Evolutionary conservation across 257 asterid species (phyloP).

Genomic region (Galeopsis tetrahit): DNA sequence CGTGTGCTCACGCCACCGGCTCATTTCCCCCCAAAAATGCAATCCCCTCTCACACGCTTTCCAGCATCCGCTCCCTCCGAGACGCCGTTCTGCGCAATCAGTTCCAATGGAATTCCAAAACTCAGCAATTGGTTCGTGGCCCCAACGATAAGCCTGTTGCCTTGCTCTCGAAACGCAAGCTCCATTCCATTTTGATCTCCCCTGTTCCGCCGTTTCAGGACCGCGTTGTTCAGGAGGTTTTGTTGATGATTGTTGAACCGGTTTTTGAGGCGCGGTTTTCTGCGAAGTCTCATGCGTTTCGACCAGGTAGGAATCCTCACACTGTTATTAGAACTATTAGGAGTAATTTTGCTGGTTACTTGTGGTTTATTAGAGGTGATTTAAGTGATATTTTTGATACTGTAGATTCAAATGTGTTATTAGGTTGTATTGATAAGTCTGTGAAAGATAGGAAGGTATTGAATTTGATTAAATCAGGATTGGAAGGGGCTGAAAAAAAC

Average conservation of each 20-base stretch:
- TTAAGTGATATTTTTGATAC: constrained; percentile 56
- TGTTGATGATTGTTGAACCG: constrained; percentile 82
- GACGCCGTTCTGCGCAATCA: constrained; percentile 63
- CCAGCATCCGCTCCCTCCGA: constrained; percentile 62
- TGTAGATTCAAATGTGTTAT: constrained; percentile 50
- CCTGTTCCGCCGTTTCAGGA: constrained; percentile 70
- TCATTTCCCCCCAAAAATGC: constrained; percentile 84
- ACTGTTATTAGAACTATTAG: constrained; percentile 88
- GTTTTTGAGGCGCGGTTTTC: constrained; percentile 81
- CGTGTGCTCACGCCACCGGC: constrained; percentile 86
- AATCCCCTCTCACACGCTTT: constrained; percentile 57
- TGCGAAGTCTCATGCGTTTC: constrained; percentile 76
- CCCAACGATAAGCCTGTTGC: constrained; percentile 66
- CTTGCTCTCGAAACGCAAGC: constrained; percentile 60
- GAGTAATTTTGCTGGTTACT: constrained; percentile 92
- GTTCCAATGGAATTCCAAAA: constrained; percentile 70
- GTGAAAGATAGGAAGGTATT: constrained; percentile 77
- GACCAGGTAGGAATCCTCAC: constrained; percentile 94
- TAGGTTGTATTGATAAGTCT: constrained; percentile 57
- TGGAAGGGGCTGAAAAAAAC: constrained; percentile 41
- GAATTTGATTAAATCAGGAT: constrained; percentile 71
- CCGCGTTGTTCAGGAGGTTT: constrained; percentile 80
- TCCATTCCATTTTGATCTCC: constrained; percentile 56
- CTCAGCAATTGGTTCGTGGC: constrained; percentile 57
- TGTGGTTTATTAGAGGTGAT: constrained; percentile 95